Percentiles rank a stretch among this genome's conserved stretches.
These are phyloP conservation scores for Yarrowia phangngaensis DNA, from an alignment of 805 yeast species.

Conservation along the genomic window DNA sequence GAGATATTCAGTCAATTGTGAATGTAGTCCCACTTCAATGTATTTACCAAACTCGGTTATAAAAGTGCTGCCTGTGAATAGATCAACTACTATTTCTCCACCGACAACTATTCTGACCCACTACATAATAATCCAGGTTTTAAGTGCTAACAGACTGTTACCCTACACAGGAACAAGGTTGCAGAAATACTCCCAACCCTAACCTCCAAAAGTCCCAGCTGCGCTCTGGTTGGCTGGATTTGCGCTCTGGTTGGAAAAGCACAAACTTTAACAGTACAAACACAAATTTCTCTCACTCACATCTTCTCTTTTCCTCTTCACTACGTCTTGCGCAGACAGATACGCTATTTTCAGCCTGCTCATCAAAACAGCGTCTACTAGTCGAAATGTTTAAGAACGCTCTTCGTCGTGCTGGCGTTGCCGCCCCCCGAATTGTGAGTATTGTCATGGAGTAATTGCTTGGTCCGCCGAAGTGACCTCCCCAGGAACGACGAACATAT, in stretches of 20 bases:
- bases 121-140: too few relatives aligned
- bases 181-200: slow-evolving; percentile 20
- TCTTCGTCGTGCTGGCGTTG: slow-evolving; percentile 27
- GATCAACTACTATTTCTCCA: too few relatives aligned
- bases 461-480: too few relatives aligned
- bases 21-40: too few relatives aligned
- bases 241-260: slow-evolving; percentile 20
- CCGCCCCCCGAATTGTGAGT: slow-evolving; percentile 28
- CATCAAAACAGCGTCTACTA: slow-evolving; percentile 27
- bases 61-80: too few relatives aligned
- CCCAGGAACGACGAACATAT: too few relatives aligned
- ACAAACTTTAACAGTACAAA: slow-evolving; percentile 24
- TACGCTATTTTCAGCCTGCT: slow-evolving; percentile 27
- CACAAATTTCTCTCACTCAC: slow-evolving; percentile 27
- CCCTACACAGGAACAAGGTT: slow-evolving; percentile 24
- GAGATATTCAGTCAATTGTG: too few relatives aligned
- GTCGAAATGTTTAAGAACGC: slow-evolving; percentile 28
- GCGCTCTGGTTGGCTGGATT: slow-evolving; percentile 27
- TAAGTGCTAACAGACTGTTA: neutral
- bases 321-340: slow-evolving; percentile 28
- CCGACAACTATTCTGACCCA: neutral
- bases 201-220: slow-evolving; percentile 4
- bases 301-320: slow-evolving; percentile 27
- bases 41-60: too few relatives aligned
- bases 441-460: too few relatives aligned